phyloP scores from a whole-genome alignment of 2,329 filamentous ascomycete species.

The Neofusicoccum ribis region DNA sequence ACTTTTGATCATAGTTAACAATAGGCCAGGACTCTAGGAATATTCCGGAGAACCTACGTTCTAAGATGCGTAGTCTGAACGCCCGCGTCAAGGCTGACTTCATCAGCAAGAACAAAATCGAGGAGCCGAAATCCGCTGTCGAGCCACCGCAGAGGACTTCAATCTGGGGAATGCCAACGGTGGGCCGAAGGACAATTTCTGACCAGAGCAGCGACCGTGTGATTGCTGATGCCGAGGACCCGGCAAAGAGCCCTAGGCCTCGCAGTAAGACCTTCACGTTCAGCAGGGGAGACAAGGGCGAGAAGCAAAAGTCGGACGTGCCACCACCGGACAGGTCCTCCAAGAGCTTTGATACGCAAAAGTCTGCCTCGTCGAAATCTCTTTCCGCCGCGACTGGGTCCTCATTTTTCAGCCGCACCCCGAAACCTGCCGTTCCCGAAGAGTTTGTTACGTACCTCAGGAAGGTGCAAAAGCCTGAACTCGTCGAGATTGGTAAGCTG shows the following conservation, averaged over 20 bases:
- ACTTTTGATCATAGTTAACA: constrained; percentile 57
- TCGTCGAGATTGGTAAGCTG: constrained; percentile 89
- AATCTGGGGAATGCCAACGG: constrained; percentile 36
- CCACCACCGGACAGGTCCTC: constrained; percentile 8
- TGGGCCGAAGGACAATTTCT: constrained; percentile 33
- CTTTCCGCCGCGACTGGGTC: constrained; percentile 57
- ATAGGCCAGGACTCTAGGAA: constrained; percentile 76
- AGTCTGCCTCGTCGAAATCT: constrained; percentile 60
- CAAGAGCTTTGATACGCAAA: constrained; percentile 55
- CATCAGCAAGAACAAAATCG: constrained; percentile 81
- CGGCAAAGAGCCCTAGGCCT: constrained; percentile 47
- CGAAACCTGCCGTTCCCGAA: constrained; percentile 70
- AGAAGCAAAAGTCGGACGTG: constrained; percentile 71
- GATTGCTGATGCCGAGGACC: constrained; percentile 30
- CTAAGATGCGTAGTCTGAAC: constrained; percentile 89
- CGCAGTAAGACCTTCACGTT: constrained; percentile 79
- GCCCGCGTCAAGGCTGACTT: constrained; percentile 94
- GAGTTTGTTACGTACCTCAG: constrained; percentile 86
- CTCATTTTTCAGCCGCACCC: constrained; percentile 66
- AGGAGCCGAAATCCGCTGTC: constrained; percentile 50
- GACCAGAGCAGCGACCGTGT: constrained; percentile 40
- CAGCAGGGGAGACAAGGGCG: constrained; percentile 68
- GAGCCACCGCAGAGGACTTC: constrained; percentile 48
- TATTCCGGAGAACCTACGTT: constrained; percentile 88
- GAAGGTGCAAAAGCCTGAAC: constrained; percentile 76